Evolutionary conservation across 2,329 filamentous ascomycete species (phyloP).

Genomic region (Cytospora leucostoma): DNA sequence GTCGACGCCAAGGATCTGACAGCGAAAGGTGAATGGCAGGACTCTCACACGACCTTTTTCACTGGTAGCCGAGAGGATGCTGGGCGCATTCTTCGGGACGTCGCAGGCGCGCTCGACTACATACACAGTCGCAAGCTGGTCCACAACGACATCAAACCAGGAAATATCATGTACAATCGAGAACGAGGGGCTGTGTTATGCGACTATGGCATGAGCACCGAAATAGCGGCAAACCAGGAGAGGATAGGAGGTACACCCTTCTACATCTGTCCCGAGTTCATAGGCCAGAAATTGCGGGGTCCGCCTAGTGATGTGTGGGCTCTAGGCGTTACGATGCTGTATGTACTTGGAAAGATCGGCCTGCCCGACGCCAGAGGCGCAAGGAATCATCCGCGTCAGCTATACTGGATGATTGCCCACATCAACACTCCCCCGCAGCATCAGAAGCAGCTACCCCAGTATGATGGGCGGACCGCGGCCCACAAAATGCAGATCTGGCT

Average conservation of each 20-base stretch:
- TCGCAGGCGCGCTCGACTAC: constrained; percentile 56
- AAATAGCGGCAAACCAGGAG: constrained; percentile 43
- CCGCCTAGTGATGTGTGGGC: constrained; percentile 61
- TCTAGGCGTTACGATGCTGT: constrained; percentile 62
- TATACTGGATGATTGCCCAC: constrained; percentile 62
- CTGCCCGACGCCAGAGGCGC: constrained; percentile 56
- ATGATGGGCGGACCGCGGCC: constrained; percentile 21
- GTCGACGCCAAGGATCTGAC: constrained; percentile 58
- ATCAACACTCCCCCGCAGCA: constrained; percentile 45
- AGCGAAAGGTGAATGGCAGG: constrained; percentile 48
- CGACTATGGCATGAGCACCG: constrained; percentile 60
- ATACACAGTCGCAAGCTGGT: constrained; percentile 55
- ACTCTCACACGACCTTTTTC: constrained; percentile 48
- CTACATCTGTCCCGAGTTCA: constrained; percentile 64
- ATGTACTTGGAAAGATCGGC: constrained; percentile 56
- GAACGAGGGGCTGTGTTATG: constrained; percentile 61
- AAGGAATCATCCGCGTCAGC: constrained; percentile 49
- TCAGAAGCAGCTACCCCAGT: constrained; percentile 31
- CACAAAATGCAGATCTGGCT: constrained; percentile 60
- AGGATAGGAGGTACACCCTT: constrained; percentile 59
- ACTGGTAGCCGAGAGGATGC: constrained; percentile 52
- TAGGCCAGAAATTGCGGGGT: constrained; percentile 55
- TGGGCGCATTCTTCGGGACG: constrained; percentile 55
- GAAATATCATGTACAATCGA: constrained; percentile 61
- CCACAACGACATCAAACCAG: constrained; percentile 65